Evolutionary conservation across 768 basidiomycete species (phyloP).

Genomic region (Pleurotus cornucopiae): DNA sequence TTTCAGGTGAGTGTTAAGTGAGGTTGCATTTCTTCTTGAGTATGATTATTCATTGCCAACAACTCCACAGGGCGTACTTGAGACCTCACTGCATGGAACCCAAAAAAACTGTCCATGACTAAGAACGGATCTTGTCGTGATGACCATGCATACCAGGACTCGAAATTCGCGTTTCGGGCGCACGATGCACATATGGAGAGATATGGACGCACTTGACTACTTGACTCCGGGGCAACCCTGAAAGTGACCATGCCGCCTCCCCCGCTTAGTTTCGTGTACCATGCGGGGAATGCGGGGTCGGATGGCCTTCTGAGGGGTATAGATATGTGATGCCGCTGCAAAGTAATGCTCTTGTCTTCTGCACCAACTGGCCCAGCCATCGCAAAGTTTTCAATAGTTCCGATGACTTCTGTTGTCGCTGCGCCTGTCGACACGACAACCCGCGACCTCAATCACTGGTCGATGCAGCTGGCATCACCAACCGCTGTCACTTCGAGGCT

Average conservation of each 20-base stretch:
- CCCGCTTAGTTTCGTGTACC: not conserved
- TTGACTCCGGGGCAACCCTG: not conserved
- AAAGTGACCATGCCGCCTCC: not conserved
- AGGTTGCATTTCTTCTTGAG: too few relatives aligned
- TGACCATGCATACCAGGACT: not conserved
- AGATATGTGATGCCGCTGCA: too few relatives aligned
- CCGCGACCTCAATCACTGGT: not conserved
- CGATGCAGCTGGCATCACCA: not conserved
- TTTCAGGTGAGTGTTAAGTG: too few relatives aligned
- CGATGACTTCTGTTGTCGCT: not conserved
- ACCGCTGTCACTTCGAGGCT: too few relatives aligned
- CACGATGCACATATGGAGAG: too few relatives aligned
- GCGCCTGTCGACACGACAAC: too few relatives aligned
- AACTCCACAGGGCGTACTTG: too few relatives aligned
- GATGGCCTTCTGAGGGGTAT: not conserved
- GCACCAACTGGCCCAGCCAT: not conserved
- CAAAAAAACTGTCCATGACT: not conserved
- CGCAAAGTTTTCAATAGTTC: not conserved
- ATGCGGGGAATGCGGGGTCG: slow-evolving; percentile 5
- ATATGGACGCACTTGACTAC: too few relatives aligned
- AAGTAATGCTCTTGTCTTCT: too few relatives aligned
- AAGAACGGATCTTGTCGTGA: not conserved
- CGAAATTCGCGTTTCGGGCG: too few relatives aligned
- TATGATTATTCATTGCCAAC: too few relatives aligned
- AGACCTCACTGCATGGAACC: too few relatives aligned